phyloP scores from a whole-genome alignment of 1,284 basidiomycete genomes.

The Boletus mariae region DNA sequence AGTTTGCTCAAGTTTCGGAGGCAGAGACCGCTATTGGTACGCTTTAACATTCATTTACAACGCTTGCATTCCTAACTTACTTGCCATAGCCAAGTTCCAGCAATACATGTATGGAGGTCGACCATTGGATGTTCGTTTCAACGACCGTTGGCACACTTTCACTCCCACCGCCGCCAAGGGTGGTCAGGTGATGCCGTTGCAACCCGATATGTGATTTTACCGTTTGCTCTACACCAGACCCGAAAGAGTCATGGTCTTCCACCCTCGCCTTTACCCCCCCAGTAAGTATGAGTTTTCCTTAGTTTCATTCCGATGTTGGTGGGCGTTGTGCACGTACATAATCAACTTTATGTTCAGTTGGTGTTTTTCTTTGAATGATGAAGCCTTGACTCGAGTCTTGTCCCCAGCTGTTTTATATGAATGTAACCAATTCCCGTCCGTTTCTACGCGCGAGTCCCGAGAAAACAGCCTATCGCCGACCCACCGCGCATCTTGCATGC shows the following conservation, averaged over 20 bases:
- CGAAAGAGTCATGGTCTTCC: not conserved
- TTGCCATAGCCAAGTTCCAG: conserved; percentile 75
- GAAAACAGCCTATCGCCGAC: too few species aligned
- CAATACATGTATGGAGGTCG: conserved; percentile 89
- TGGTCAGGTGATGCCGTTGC: conserved; percentile 61
- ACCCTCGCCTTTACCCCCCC: not conserved
- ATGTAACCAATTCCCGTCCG: too few species aligned
- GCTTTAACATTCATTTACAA: conserved; percentile 19
- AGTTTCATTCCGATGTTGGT: conserved; percentile 5
- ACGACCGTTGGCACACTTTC: conserved; percentile 90
- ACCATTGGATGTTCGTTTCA: conserved; percentile 85
- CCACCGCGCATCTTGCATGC: too few species aligned
- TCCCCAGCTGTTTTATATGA: too few species aligned
- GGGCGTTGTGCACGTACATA: conserved; percentile 5
- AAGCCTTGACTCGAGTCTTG: too few species aligned
- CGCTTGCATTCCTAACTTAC: not conserved
- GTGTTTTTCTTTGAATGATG: too few species aligned
- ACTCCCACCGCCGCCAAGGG: conserved; percentile 81
- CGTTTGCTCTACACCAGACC: not conserved
- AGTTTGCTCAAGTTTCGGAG: conserved; percentile 85
- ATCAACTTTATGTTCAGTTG: conserved; percentile 5
- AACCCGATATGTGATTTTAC: conserved; percentile 39
- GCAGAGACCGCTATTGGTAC: conserved; percentile 90
- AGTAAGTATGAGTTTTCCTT: not conserved
- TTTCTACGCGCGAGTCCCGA: too few species aligned